Base-by-base conservation (phyloP, 169 alveolate species). In the Plasmodium billcollinsi region DNA sequence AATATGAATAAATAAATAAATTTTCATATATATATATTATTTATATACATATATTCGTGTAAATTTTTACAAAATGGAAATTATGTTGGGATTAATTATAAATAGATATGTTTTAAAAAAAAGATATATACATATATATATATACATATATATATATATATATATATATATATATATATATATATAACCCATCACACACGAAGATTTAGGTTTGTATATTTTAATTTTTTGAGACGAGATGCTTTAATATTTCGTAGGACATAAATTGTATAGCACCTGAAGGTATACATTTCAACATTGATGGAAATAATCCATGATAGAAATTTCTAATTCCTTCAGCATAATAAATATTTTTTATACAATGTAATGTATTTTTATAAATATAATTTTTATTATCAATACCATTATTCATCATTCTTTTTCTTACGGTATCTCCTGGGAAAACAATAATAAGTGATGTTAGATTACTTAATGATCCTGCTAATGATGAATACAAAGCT, bases 231-330 rank as follows among this genome's bases (percentile, higher is more conserved):
- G 74, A 86, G 63, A 88, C 0, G 47, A 94, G 33, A 91, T 94
- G 93, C 88, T 94, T 94, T 73, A 94, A 83, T 21, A 92, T 86
- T 74, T 96, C 98, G 89, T 96, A 96, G 65, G 95, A 91, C 50
- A 95, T 91, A 65, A 96, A 96, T 85, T 96, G 98, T 24, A 96
- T 80, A 0, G 98, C 98, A 12, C 98, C 98, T 1, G 98, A 95
- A 15, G 98, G 98, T 8, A 96, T 62, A 70, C 96, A 92, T 74
- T 95, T 95, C 8, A 96, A 83, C 90, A 94, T 80, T 39, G 97
- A 95, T 20, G 97, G 97, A 72, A 95, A 93, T 70, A 96, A 74
- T 43, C 98, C 98, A 67, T 83, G 88, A 80, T 95, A 96, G 72
- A 95, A 91, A 72, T 74, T 66, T 67, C 65, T 72, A 74, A 67